Evolutionary conservation across 371 early-diverging fungal species (phyloP), one percentile per base, ranked within the genome.

Genomic region (Haplosporangium sp.): DNA sequence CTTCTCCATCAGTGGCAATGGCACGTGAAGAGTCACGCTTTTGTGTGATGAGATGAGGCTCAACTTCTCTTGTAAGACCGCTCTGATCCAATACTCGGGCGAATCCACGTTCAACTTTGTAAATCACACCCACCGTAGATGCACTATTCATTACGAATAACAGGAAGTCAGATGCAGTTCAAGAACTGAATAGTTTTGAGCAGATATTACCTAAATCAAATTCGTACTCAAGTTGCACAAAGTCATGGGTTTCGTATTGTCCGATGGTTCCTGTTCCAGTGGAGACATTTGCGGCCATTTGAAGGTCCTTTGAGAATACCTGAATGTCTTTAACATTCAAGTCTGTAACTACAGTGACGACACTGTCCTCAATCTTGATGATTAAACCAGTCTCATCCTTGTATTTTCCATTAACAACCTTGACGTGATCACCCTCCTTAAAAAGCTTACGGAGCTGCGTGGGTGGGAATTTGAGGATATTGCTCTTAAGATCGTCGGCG

Each of bases 351-450:
- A 98, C 73, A 0, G 95, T 97, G 40, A 93, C 93, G 45, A 95
- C 90, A 17, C 89, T 92, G 27, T 92, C 94, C 44, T 88, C 85
- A 8, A 97, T 89, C 60, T 90, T 89, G 48, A 97, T 86, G 60
- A 99, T 92, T 88, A 97, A 85, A 69, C 99, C 99, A 4, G 95
- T 94, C 69, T 95, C 94, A 57, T 92, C 95, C 77, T 89, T 89
- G 76, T 91, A 92, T n/a, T 91, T 89, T 38, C 99, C 99, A 50
- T 92, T 89, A 55, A 95, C 90, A n/a, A 98, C 98, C 83, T 94
- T 92, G 72, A 98, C 98, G 66, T 97, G 95, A 71, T 98, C 97
- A 66, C 99, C 99, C 47, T 91, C 88, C 15, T 86, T 84, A 79
- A 97, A 98, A 50, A 90, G 88, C 85, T 98, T 98, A 62, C 94